Conservation (phyloP, 1,284 basidiomycete genomes). For the Omphalotus olearius region DNA sequence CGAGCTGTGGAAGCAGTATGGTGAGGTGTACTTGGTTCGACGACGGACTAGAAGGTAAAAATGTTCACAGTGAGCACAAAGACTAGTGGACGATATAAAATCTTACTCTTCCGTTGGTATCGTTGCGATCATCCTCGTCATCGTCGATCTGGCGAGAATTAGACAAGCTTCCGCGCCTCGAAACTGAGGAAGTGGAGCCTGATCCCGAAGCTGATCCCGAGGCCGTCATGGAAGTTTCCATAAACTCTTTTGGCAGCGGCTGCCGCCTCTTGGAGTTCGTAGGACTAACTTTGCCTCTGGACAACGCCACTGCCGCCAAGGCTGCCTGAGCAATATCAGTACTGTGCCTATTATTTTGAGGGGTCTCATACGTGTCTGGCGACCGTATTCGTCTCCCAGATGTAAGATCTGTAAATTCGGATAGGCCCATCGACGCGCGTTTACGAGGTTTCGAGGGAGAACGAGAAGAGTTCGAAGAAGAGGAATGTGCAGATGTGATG, state of each 20-base stretch:
- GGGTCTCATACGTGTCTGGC: conserved; percentile 24
- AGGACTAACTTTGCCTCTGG: conserved; percentile 37
- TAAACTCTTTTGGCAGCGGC: conserved; percentile 61
- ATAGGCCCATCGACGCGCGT: conserved; percentile 25
- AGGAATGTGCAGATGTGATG: conserved; percentile 8
- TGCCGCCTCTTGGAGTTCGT: conserved; percentile 45
- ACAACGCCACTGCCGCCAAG: conserved; percentile 55
- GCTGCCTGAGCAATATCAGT: conserved; percentile 49
- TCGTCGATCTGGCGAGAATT: conserved; percentile 1
- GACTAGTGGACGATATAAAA: not conserved
- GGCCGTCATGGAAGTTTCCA: conserved; percentile 23
- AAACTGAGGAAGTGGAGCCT: not conserved
- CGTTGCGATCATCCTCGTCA: not conserved
- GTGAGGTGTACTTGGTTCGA: conserved; percentile 2
- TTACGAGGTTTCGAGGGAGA: conserved; percentile 19
- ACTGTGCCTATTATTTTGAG: conserved; percentile 1
- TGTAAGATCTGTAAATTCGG: conserved; percentile 21
- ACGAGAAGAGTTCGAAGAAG: conserved; percentile 8
- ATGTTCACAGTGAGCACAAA: not conserved
- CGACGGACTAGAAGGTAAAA: not conserved
- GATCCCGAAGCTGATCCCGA: conserved; percentile 2
- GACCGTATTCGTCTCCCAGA: conserved; percentile 23
- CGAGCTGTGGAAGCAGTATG: conserved; percentile 9
- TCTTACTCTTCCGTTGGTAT: conserved; percentile 2
- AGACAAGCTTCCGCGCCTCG: conserved; percentile 6